A percentile compares a stretch with the other conserved stretches of the same genome.
Evolutionary conservation across 306 rosid genomes (phyloP).

Genomic region (Carpinus fangiana): DNA sequence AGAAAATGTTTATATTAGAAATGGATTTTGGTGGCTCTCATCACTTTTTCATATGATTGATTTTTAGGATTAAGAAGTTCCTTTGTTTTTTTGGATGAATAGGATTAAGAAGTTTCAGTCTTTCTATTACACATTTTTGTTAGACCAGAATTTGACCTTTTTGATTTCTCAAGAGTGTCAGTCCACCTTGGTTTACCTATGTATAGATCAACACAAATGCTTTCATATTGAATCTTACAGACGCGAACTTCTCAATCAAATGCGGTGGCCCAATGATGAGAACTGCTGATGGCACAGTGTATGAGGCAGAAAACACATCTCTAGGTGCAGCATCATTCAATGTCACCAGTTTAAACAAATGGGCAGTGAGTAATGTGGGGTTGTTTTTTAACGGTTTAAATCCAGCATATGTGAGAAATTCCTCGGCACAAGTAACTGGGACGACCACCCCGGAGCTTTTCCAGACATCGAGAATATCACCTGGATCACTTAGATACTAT

Average conservation of each 20-base stretch:
- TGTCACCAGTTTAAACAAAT: conserved; percentile 49
- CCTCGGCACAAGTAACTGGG: conserved; percentile 32
- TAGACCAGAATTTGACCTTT: not conserved
- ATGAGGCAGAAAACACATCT: conserved; percentile 49
- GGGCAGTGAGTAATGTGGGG: conserved; percentile 85
- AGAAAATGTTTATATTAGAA: too few relatives aligned
- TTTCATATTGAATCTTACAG: conserved; percentile 38
- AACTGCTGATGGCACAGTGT: conserved; percentile 35
- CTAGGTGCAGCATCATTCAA: conserved; percentile 70
- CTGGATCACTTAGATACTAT: conserved; percentile 78
- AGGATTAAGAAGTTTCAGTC: too few relatives aligned
- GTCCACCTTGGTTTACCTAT: not conserved
- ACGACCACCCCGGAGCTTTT: conserved; percentile 44
- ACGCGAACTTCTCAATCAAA: conserved; percentile 60
- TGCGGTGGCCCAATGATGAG: conserved; percentile 56
- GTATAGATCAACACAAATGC: not conserved
- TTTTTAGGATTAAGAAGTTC: too few relatives aligned
- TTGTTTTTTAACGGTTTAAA: conserved; percentile 28
- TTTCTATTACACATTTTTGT: not conserved
- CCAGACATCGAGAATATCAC: conserved; percentile 68
- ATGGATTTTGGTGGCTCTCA: too few relatives aligned
- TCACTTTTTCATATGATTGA: too few relatives aligned
- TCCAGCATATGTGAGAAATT: conserved; percentile 20
- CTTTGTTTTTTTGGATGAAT: too few relatives aligned
- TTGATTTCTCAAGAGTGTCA: not conserved